Evolutionary conservation across 1,284 basidiomycete species (phyloP), one percentile per base, ranked within the genome.

Genomic region (Cryptococcus sp.): DNA sequence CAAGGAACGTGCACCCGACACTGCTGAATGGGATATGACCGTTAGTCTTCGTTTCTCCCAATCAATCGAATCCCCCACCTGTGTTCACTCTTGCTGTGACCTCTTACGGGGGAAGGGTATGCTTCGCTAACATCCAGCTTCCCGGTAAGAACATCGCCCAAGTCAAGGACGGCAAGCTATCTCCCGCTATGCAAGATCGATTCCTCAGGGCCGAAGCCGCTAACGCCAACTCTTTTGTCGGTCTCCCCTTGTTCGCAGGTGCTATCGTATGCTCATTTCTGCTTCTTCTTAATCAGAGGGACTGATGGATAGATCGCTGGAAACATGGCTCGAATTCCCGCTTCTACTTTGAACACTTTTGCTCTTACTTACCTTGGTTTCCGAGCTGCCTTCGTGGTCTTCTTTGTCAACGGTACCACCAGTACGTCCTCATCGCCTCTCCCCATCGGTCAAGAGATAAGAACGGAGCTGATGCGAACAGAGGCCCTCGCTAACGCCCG

Each of bases 161-260:
- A 50, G 89, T 88, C 13, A 85, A 88, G 64, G 87, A 85, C 18
- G 87, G 91, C 55, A 83, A 88, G 68, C 78, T 94, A 57, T 86
- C 85, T 66, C 86, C 88, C 52, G 76, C 83, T 48, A 91, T 92
- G 42, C 80, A 82, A 67, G 84, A 55, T 37, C 49, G 46, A 45
- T 67, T 49, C 52, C 18, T 57, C 18, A 55, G 63, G 23, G 65
- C 63, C 31, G 65, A 67, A 52, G 57, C 59, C 11, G 65, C 65
- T 23, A 59, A 65, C 49, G 53, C 60, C 46, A 67, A 67, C 53
- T 54, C 53, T 18, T 65, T 67, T 48, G 41, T 52, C 41, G 53
- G 55, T 39, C 43, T 60, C 23, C 55, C 57, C n/a, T 50, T 62
- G 23, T 59, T 59, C 40, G 66, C 63, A 18, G 52, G 59, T 23